phyloP scores from a whole-genome alignment of 805 yeast genomes.

The Candida boleticola region DNA sequence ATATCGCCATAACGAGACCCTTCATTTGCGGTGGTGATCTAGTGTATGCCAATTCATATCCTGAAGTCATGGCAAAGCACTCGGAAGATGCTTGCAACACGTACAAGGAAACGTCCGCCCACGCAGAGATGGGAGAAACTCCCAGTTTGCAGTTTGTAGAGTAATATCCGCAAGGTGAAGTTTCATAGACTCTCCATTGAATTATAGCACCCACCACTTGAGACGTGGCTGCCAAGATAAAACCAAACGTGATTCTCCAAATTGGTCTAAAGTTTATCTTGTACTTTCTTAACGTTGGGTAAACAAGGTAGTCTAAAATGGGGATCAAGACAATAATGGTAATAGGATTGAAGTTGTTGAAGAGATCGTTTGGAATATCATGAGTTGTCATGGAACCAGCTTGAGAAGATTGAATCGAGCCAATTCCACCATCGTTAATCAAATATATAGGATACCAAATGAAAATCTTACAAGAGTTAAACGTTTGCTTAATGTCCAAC shows the following conservation, averaged over 20 bases:
- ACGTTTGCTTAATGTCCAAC: constrained; percentile 41
- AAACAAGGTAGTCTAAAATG: constrained; percentile 43
- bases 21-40: too few relatives aligned
- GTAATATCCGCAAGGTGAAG: constrained; percentile 51
- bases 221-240: constrained; percentile 44
- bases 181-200: constrained; percentile 45
- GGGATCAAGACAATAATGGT: constrained; percentile 54
- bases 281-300: too few relatives aligned
- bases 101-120: constrained; percentile 25
- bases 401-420: constrained; percentile 48
- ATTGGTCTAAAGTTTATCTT: constrained; percentile 42
- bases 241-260: constrained; percentile 46
- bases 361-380: constrained; percentile 56
- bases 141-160: constrained; percentile 31
- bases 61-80: constrained; percentile 50
- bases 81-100: constrained; percentile 50
- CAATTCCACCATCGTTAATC: constrained; percentile 48
- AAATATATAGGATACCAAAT: constrained; percentile 36
- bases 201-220: constrained; percentile 50
- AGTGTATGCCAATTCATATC: too few relatives aligned
- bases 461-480: constrained; percentile 45
- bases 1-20: constrained; percentile 46
- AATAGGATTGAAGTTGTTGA: constrained; percentile 52
- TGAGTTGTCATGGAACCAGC: constrained; percentile 52
- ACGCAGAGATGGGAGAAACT: constrained; percentile 28